Conservation (phyloP, 2,329 filamentous ascomycete species). For the Arthrinium phaeospermum region DNA sequence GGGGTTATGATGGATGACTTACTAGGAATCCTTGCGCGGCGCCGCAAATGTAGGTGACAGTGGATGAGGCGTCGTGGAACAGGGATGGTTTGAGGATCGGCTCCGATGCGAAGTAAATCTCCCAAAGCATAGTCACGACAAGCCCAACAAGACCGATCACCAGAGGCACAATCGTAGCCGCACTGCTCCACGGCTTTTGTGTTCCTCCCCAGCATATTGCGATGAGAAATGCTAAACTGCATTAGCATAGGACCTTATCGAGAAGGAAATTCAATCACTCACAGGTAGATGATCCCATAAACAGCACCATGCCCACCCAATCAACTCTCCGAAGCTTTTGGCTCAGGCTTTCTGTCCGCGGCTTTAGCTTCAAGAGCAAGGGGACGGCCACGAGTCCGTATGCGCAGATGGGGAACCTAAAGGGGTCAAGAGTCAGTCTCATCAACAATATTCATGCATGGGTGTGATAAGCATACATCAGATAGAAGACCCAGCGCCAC, state of each 20-base stretch:
- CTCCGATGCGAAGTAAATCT: constrained; percentile 38
- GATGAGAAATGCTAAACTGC: constrained; percentile 45
- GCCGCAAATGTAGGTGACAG: constrained; percentile 39
- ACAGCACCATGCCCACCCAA: constrained; percentile 50
- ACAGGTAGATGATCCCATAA: constrained; percentile 47
- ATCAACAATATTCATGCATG: rapidly evolving
- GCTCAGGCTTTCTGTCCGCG: constrained; percentile 37
- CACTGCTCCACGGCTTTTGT: constrained; percentile 48
- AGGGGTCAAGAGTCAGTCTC: not conserved
- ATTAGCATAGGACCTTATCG: not conserved
- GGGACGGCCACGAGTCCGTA: constrained; percentile 46
- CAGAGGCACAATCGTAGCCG: constrained; percentile 48
- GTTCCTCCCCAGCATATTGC: constrained; percentile 55
- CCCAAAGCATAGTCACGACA: constrained; percentile 44
- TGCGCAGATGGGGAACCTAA: constrained; percentile 52
- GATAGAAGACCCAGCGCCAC: constrained; percentile 52
- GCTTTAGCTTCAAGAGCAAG: constrained; percentile 48
- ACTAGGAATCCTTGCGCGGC: constrained; percentile 42
- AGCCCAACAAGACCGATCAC: constrained; percentile 49
- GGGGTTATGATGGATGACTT: constrained; percentile 21
- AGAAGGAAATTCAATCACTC: not conserved
- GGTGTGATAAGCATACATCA: not conserved
- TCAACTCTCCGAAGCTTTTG: constrained; percentile 49
- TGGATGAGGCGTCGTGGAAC: constrained; percentile 32
- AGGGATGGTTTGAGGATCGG: constrained; percentile 43